Evolutionary conservation across 139 green algal genomes (phyloP), one percentile per base, ranked within the genome.

Genomic region (Picochlorum sp.): DNA sequence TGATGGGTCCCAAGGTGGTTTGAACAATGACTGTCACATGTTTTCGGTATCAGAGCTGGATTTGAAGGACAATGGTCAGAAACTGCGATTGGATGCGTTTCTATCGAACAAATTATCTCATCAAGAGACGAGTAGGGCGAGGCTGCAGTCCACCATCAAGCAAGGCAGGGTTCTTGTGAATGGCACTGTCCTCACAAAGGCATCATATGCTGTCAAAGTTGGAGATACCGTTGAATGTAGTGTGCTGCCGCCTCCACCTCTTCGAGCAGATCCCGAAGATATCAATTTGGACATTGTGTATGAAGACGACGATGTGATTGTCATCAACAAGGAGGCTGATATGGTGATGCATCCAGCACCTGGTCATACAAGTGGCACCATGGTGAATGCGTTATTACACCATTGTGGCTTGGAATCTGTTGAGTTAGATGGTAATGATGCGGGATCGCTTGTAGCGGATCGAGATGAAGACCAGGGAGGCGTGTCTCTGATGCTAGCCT

Each of bases 331-430:
- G 77, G 66, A 45, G 3, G 71, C 81, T 26, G 89, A 87, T 45
- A 92, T 99, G 88, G 92, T 98, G 30, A 81, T 96, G 20, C 92
- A 97, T 72, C 81, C 88, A 3, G 76, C 78, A 1, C 76, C 84
- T 0, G 90, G 89, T 4, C 78, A 96, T 74, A 66, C 71, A 57
- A 78, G 45, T 13, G 89, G 89, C 56, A 99, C 94, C 4, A 83
- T 99, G 4, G 94, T 99, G n/a, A 98, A 98, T 72, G 94, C 89
- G 0, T 67, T 99, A 57, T 81, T 99, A 52, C 76, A 92, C 61
- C 92, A 96, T 78, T 96, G 81, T 69, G 51, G 20, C 20, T 34
- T 59, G 51, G 23, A 16, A 31, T 34, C 23, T 59, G 8, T 30
- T 34, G 6, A 11, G 8, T 34, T 38, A 13, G 45, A 54, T 20